A percentile compares a stretch with the other conserved stretches of the same genome.
These are phyloP conservation scores for Babesia caballi DNA, from an alignment of 169 alveolate species.

Conservation along the genomic window DNA sequence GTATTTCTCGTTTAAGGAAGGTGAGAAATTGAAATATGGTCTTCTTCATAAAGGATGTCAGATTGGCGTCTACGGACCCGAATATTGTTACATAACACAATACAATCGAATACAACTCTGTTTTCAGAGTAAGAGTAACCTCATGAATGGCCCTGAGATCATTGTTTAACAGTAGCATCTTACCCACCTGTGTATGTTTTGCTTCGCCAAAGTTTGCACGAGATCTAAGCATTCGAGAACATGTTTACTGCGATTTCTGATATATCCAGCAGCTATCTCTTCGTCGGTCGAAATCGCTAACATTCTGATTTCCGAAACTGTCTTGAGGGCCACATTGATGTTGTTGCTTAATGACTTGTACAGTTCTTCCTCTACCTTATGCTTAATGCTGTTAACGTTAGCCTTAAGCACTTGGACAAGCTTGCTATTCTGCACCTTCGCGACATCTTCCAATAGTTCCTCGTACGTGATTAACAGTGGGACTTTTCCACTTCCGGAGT, in stretches of 20 bases:
- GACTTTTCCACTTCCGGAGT: background rate
- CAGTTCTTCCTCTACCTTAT: constrained; percentile 9
- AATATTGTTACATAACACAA: constrained; percentile 13
- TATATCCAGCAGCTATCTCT: constrained; percentile 28
- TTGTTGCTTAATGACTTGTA: constrained; percentile 47
- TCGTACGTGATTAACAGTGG: constrained; percentile 18
- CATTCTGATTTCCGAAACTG: constrained; percentile 12
- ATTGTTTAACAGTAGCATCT: background rate
- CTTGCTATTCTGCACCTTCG: background rate
- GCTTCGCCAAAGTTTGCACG: background rate
- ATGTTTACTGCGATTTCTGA: constrained; percentile 17
- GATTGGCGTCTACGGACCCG: constrained; percentile 25
- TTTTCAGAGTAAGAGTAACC: background rate
- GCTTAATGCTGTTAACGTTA: background rate
- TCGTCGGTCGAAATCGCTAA: constrained; percentile 30
- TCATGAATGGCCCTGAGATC: constrained; percentile 18
- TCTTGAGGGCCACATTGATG: constrained; percentile 9
- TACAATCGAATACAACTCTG: constrained; percentile 6
- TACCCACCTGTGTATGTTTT: constrained; percentile 33
- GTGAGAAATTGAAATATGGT: constrained; percentile 15
- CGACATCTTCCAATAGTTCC: background rate
- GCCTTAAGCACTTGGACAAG: background rate
- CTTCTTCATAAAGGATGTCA: constrained; percentile 15
- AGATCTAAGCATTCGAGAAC: constrained; percentile 8
- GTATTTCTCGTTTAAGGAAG: background rate